Percentiles rank a stretch among this genome's conserved stretches.
phyloP scores from a whole-genome alignment of 805 yeast genomes.

The Cyberlindnera meyerae region DNA sequence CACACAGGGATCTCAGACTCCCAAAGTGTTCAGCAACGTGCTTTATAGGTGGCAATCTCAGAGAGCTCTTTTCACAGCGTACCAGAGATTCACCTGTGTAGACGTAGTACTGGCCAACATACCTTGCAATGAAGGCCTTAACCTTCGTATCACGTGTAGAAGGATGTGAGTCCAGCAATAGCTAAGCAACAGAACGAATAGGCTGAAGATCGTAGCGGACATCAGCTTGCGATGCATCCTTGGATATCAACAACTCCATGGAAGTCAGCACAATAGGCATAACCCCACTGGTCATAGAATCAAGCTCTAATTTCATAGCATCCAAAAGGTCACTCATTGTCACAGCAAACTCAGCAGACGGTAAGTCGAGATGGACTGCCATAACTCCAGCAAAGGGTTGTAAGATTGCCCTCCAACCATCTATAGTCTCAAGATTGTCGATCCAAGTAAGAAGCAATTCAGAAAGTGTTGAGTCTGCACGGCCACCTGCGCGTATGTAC shows the following conservation, averaged over 20 bases:
- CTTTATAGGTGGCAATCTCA: slow-evolving; percentile 9
- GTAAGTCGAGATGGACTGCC: no score
- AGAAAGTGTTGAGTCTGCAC: not conserved
- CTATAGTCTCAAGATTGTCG: no score
- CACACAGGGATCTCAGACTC: slow-evolving; percentile 28
- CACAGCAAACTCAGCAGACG: no score
- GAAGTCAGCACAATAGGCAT: slow-evolving; percentile 12
- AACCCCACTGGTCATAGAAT: no score
- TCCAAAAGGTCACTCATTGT: no score
- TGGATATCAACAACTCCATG: slow-evolving; percentile 12
- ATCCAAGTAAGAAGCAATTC: not conserved
- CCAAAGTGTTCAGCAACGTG: slow-evolving; percentile 20
- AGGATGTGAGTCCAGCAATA: slow-evolving; percentile 6
- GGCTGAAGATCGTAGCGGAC: slow-evolving; percentile 7
- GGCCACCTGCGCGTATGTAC: slow-evolving; percentile 1
- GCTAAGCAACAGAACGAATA: slow-evolving; percentile 13
- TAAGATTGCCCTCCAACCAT: no score
- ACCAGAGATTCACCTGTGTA: slow-evolving; percentile 23
- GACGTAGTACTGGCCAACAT: slow-evolving; percentile 20
- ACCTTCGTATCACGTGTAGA: slow-evolving; percentile 1
- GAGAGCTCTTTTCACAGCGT: no score
- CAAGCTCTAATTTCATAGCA: no score
- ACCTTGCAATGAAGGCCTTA: slow-evolving; percentile 15
- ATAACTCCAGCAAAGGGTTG: no score
- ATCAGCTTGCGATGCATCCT: slow-evolving; percentile 4